Percentiles rank a stretch among this genome's conserved stretches.
These are phyloP conservation scores for Calonectria hongkongensis DNA, from an alignment of 2,329 filamentous ascomycete species.

Conservation along the genomic window DNA sequence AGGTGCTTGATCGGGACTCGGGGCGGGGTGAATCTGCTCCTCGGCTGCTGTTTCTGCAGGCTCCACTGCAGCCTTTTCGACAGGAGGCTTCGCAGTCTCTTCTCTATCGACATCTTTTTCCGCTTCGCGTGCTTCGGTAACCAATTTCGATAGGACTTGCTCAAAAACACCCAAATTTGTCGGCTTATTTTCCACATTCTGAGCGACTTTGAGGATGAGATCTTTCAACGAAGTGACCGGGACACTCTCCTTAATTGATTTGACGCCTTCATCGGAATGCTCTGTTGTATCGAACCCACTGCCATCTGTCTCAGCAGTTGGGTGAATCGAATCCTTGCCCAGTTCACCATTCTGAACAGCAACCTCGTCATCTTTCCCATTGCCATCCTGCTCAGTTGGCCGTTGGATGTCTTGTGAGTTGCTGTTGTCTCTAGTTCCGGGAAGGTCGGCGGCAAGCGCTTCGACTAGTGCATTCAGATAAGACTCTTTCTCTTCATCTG, in stretches of 20 bases:
- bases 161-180: conserved; percentile 70
- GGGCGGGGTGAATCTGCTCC: background rate
- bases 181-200: conserved; percentile 64
- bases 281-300: background rate
- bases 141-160: conserved; percentile 69
- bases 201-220: conserved; percentile 71
- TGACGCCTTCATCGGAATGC: conserved; percentile 22
- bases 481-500: conserved; percentile 66
- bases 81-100: conserved; percentile 2
- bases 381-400: conserved; percentile 34
- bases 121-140: conserved; percentile 51
- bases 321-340: conserved; percentile 12
- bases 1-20: background rate
- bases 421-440: conserved; percentile 49
- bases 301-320: background rate
- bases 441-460: conserved; percentile 64
- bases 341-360: conserved; percentile 10
- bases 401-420: conserved; percentile 43
- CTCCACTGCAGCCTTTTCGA: conserved; percentile 13
- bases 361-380: conserved; percentile 13
- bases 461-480: conserved; percentile 72
- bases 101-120: conserved; percentile 2
- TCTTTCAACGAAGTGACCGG: conserved; percentile 63
- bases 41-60: background rate
- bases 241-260: conserved; percentile 15